Conservation (phyloP, 805 yeast genomes). For the Sugiyamaella qingdaonensis region DNA sequence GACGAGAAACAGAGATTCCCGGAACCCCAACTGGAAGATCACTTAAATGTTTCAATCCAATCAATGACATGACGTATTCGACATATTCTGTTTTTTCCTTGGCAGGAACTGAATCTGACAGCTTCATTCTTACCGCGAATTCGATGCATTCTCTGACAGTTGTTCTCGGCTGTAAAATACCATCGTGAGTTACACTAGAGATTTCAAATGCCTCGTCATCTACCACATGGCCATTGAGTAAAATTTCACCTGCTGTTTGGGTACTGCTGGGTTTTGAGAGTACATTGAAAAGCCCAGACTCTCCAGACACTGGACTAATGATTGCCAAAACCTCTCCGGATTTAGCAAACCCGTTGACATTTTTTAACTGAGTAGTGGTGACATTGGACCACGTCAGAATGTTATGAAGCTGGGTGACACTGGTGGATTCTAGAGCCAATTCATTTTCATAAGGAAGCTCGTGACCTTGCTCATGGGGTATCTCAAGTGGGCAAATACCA, state of each 20-base stretch:
- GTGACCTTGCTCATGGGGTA: no score
- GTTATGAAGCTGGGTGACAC: no score
- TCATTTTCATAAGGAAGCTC: no score
- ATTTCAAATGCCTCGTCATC: conserved; percentile 60
- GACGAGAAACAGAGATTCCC: conserved; percentile 51
- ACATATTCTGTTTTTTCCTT: conserved; percentile 63
- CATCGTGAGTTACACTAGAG: conserved; percentile 81
- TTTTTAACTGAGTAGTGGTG: conserved; percentile 7
- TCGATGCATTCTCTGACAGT: conserved; percentile 71
- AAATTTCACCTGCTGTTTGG: conserved; percentile 66
- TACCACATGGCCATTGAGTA: conserved; percentile 63
- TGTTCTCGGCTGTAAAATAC: conserved; percentile 62
- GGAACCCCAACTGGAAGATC: conserved; percentile 67
- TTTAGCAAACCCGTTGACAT: conserved; percentile 65
- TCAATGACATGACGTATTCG: conserved; percentile 57
- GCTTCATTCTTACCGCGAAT: conserved; percentile 70
- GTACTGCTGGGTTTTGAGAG: conserved; percentile 65
- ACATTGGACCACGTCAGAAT: background rate
- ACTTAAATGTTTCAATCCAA: conserved; percentile 65
- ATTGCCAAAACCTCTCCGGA: conserved; percentile 78
- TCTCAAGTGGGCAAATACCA: no score
- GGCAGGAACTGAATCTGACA: conserved; percentile 50
- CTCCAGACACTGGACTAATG: conserved; percentile 76
- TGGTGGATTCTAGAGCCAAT: no score
- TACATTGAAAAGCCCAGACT: conserved; percentile 68